Base-by-base conservation (phyloP, 176 grass and related monocot species). In the Bromus sterilis region DNA sequence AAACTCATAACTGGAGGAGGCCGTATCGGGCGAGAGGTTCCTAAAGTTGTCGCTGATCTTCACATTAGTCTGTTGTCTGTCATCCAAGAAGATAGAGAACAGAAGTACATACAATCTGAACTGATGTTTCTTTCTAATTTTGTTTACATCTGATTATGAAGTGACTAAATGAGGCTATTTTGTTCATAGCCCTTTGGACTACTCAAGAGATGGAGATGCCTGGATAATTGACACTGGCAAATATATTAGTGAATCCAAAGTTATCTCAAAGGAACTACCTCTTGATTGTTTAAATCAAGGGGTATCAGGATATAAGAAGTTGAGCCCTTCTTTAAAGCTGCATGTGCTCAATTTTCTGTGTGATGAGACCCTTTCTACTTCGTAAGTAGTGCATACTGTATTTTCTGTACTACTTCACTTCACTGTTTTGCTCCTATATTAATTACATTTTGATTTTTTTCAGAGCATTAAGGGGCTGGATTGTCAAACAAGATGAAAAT, bases 341-440 rank as follows among this genome's bases (percentile, higher is more conserved):
- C 42, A 32, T 60, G 42, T 98, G 68, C 79, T 98, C 46, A 98
- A 95, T 89, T 89, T 95, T 81, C 82, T 98, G 3, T 98, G 92
- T 76, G 90, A 98, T 74, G 88, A 87, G 82, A 78, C 82, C 61
- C 90, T 98, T 41, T 89, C 64, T 72, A 91, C 86, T 23, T 86
- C 59, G 95, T 98, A 85, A 91, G 90, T 98, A 81, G 3, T 56
- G 4, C 74, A 48, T 74, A 65, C 31, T 56, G 43, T 71, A 51
- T 80, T 75, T 84, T 28, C n/a, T 74, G 31, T 15, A 75, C 70
- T 74, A 7, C 66, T 56, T 80, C 59, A 73, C 56, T 70, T 37
- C 23, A 10, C 25, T 56, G 15, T 12, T 20, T 7, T 56, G 9
- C 11, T 77, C 77, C 74, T 84, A 59, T 86, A 78, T 51, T 75